Evolutionary conservation across 345 rosid species (phyloP).

Genomic region (Melaleuca quinquenervia): DNA sequence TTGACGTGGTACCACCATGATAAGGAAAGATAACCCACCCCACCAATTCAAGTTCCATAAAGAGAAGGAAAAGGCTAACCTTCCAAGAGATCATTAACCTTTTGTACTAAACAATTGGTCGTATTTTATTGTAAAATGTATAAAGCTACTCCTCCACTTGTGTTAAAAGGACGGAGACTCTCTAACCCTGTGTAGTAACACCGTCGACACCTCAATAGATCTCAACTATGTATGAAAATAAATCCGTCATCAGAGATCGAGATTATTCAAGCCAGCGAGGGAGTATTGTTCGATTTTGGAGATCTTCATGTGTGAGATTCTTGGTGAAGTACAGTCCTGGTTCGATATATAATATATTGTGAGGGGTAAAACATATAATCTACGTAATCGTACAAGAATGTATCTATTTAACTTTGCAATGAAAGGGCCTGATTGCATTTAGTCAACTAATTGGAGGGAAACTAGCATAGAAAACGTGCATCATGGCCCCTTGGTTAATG

Average conservation of each 20-base stretch:
- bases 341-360: not conserved
- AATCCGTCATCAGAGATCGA: not conserved
- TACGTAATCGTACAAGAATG: accelerated
- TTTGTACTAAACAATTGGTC: not conserved
- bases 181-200: not conserved
- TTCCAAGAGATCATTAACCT: not conserved
- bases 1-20: not conserved
- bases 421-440: accelerated
- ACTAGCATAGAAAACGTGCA: not conserved
- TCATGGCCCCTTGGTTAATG: not conserved
- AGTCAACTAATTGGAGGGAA: not conserved
- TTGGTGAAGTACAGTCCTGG: not conserved
- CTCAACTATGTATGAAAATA: not conserved
- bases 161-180: not conserved
- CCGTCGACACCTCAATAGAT: not conserved
- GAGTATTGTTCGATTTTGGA: not conserved
- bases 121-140: not conserved
- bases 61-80: not conserved
- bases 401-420: not conserved
- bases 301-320: not conserved
- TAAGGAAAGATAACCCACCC: not conserved
- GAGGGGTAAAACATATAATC: not conserved
- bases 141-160: not conserved
- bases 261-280: not conserved
- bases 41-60: not conserved